Evolutionary conservation across 768 basidiomycete genomes (phyloP).

Genomic region (Tulasnella sp.): DNA sequence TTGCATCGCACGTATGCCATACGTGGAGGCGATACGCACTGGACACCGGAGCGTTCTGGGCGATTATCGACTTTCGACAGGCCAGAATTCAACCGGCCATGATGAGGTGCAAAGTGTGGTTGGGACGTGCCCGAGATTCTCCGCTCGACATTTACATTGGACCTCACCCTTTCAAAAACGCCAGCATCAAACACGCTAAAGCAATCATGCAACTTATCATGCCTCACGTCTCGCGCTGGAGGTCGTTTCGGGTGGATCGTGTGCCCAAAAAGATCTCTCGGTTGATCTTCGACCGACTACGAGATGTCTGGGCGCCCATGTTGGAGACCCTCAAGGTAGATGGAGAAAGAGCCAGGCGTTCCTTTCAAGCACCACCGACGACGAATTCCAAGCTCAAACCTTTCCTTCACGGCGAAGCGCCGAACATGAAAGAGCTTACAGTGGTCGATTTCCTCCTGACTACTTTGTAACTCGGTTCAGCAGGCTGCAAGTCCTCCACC

Average conservation of each 20-base stretch:
- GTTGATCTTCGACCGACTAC: no score
- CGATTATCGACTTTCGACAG: background rate
- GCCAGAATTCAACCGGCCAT: background rate
- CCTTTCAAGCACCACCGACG: background rate
- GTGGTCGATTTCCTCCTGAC: background rate
- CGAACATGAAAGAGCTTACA: background rate
- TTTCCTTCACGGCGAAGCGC: background rate
- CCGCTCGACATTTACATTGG: no score
- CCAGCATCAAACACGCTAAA: no score
- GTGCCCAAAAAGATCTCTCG: no score
- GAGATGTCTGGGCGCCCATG: no score
- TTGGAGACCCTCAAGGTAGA: constrained; percentile 68
- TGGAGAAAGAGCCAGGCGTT: constrained; percentile 52
- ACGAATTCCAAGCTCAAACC: background rate
- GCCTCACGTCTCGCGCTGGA: no score
- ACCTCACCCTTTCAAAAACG: no score
- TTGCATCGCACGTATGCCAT: background rate
- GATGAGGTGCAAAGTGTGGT: no score
- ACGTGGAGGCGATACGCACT: background rate
- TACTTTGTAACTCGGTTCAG: background rate
- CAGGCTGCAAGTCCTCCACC: background rate
- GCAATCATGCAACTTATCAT: no score
- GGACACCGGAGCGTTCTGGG: background rate
- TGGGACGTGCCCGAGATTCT: no score
- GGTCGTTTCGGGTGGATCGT: no score